A percentile compares a stretch with the other conserved stretches of the same genome.
Evolutionary conservation across 768 basidiomycete species (phyloP).

Genomic region (Tylopilus cervinicoccineus): DNA sequence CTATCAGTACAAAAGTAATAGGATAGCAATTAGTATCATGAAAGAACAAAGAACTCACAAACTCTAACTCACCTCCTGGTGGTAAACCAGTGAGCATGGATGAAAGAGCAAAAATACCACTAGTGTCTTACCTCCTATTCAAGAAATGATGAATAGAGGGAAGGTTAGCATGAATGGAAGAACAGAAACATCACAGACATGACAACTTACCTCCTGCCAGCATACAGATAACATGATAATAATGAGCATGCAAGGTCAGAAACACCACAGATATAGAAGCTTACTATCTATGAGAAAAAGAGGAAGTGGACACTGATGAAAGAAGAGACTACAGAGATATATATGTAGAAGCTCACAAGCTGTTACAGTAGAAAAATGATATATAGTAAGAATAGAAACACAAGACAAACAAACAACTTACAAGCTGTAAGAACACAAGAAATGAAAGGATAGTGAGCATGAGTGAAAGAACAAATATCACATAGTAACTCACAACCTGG

Average conservation of each 20-base stretch:
- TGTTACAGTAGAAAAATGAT: not conserved
- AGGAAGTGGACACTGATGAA: too few species aligned
- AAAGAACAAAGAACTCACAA: too few species aligned
- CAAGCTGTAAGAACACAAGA: not conserved
- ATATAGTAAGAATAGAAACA: not conserved
- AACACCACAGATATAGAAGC: too few species aligned
- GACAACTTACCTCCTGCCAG: not conserved
- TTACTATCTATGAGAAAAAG: too few species aligned
- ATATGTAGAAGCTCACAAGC: too few species aligned
- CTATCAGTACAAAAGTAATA: not conserved
- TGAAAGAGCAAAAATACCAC: not conserved
- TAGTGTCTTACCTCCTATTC: too few species aligned
- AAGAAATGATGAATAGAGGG: too few species aligned
- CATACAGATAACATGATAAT: not conserved
- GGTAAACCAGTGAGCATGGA: not conserved
- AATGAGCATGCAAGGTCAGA: not conserved
- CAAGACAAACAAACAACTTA: not conserved
- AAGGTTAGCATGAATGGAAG: not conserved
- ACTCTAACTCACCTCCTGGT: too few species aligned
- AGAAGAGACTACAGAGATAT: too few species aligned
- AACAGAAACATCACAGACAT: not conserved
- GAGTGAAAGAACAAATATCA: not conserved
- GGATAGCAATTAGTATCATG: not conserved
- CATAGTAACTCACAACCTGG: not conserved
- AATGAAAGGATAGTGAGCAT: not conserved